phyloP scores from a whole-genome alignment of 768 basidiomycete genomes.

The Hemileccinum rubropunctum region DNA sequence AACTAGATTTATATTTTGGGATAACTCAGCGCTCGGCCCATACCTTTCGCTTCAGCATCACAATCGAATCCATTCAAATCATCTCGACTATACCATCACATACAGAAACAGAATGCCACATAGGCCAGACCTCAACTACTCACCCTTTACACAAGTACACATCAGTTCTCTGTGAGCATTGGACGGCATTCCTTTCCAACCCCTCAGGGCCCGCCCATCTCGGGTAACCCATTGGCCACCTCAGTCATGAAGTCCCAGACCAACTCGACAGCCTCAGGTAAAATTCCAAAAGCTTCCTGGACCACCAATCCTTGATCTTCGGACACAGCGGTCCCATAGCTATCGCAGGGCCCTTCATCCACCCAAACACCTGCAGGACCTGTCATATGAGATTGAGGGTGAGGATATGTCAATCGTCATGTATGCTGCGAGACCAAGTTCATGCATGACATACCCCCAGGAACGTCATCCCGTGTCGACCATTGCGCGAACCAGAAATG shows the following conservation, averaged over 20 bases:
- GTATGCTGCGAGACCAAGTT: background rate
- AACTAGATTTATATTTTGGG: no score
- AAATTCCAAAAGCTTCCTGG: constrained; percentile 4
- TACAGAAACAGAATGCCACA: no score
- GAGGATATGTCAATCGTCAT: background rate
- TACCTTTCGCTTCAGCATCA: no score
- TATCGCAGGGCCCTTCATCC: constrained; percentile 9
- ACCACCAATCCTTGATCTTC: background rate
- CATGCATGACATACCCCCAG: constrained; percentile 24
- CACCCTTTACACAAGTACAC: no score
- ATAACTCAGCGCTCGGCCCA: no score
- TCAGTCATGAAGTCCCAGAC: constrained; percentile 47
- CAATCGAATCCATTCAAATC: no score
- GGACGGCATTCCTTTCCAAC: no score
- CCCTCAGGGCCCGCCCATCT: constrained; percentile 46
- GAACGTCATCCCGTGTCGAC: constrained; percentile 44
- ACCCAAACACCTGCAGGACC: constrained; percentile 19
- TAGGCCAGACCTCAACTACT: no score
- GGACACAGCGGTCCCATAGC: constrained; percentile 3
- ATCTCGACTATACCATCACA: no score
- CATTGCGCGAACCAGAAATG: constrained; percentile 49
- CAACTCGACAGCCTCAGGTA: constrained; percentile 28
- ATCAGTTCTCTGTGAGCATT: no score
- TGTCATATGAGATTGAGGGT: background rate
- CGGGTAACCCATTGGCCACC: constrained; percentile 66